Evolutionary conservation across 208 protist genomes (phyloP).

Genomic region (Angomonas ambiguus): DNA sequence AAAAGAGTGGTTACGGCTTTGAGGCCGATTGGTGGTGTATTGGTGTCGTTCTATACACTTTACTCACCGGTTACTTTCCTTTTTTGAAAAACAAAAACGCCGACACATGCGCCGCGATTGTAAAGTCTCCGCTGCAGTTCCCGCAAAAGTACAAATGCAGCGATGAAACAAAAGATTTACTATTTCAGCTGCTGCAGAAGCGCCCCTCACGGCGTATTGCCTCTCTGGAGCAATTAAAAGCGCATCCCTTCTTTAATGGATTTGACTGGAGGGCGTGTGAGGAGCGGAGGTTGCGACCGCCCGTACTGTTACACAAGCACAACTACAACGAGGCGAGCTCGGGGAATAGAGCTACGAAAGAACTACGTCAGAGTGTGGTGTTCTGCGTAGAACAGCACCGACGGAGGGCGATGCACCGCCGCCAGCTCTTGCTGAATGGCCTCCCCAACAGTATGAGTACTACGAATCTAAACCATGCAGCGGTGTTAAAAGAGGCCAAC

Average conservation of each 20-base stretch:
- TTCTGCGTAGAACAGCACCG: conserved; percentile 8
- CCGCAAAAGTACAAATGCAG: conserved; percentile 31
- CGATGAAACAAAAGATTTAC: conserved; percentile 30
- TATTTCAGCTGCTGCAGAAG: conserved; percentile 52
- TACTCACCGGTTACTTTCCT: conserved; percentile 73
- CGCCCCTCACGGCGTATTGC: conserved; percentile 41
- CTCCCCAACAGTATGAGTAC: background rate
- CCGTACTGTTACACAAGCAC: conserved; percentile 51
- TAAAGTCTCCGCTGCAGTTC: conserved; percentile 39
- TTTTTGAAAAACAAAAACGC: conserved; percentile 46
- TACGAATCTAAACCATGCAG: too few relatives aligned
- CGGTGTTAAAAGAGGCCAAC: background rate
- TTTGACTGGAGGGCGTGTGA: conserved; percentile 77
- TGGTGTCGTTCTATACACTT: conserved; percentile 73
- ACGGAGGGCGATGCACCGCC: background rate
- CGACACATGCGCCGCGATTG: conserved; percentile 56
- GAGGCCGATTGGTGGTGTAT: conserved; percentile 83
- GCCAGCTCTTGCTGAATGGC: background rate
- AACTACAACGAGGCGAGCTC: conserved; percentile 32
- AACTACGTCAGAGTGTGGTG: conserved; percentile 26
- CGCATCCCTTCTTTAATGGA: conserved; percentile 55
- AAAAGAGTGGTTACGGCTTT: conserved; percentile 51
- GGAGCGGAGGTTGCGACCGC: conserved; percentile 41
- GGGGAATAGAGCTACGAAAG: conserved; percentile 14
- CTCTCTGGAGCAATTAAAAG: conserved; percentile 32